These are phyloP conservation scores for Aphanoascus verrucosus DNA, from an alignment of 2,329 filamentous ascomycete genomes.

Conservation along the genomic window DNA sequence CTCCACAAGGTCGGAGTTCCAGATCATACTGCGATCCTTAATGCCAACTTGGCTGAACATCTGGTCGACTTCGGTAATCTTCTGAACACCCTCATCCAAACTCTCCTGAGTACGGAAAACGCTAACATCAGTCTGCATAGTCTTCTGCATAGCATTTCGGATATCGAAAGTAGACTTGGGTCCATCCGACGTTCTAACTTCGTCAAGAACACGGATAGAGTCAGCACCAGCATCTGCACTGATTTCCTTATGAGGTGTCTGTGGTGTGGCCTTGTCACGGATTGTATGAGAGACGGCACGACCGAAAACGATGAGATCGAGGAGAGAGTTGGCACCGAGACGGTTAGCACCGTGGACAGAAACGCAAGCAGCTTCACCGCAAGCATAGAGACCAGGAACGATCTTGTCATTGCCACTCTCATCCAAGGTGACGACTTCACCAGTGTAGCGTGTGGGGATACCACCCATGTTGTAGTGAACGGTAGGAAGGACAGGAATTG, in stretches of 20 bases:
- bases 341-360: constrained; percentile 98
- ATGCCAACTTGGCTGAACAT: constrained; percentile 75
- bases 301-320: constrained; percentile 95
- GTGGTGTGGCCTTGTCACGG: constrained; percentile 83
- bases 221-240: constrained; percentile 79
- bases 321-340: constrained; percentile 92
- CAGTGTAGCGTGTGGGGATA: constrained; percentile 94
- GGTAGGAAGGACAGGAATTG: constrained; percentile 89
- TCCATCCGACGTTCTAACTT: constrained; percentile 71
- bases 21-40: constrained; percentile 99
- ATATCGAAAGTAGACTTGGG: constrained; percentile 82
- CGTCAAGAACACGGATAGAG: constrained; percentile 75
- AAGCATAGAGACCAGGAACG: constrained; percentile 89
- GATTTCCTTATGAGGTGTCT: constrained; percentile 66
- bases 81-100: constrained; percentile 83
- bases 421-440: constrained; percentile 85
- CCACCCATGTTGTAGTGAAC: constrained; percentile 99
- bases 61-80: constrained; percentile 74
- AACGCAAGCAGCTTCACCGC: constrained; percentile 92
- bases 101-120: constrained; percentile 93
- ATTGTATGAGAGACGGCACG: constrained; percentile 96
- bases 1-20: constrained; percentile 96
- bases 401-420: constrained; percentile 80
- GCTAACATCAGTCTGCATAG: constrained; percentile 93
- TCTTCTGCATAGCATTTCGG: constrained; percentile 88